These are phyloP conservation scores for Thraustochytrium sp. DNA, from an alignment of 352 stramenopile genomes.

Conservation along the genomic window DNA sequence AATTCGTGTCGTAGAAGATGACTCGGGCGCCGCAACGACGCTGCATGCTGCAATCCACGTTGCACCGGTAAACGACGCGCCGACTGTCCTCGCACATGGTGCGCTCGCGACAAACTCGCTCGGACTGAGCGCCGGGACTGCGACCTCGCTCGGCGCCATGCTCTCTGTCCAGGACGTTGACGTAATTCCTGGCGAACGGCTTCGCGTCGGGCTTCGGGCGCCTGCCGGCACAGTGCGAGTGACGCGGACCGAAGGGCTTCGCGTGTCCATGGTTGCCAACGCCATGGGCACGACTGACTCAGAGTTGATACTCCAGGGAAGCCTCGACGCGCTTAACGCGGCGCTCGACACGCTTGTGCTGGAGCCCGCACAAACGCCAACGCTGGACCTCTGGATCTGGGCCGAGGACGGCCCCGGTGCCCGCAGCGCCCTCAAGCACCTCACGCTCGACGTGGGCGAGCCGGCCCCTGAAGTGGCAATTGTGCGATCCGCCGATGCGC, in stretches of 20 bases:
- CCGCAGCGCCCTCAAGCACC: not conserved
- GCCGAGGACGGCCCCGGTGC: not conserved
- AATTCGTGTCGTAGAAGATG: not conserved
- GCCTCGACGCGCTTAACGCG: not conserved
- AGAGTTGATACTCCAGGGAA: not conserved
- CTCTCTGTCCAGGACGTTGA: not conserved
- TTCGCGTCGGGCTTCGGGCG: not conserved
- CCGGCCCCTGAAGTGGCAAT: no score
- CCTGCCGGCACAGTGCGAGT: not conserved
- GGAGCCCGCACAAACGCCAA: not conserved
- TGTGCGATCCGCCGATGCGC: no score
- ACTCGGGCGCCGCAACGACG: not conserved
- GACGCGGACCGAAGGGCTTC: not conserved
- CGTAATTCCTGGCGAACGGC: not conserved
- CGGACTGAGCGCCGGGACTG: not conserved
- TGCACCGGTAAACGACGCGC: not conserved
- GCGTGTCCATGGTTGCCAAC: not conserved
- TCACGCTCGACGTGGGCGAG: not conserved
- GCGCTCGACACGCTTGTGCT: not conserved
- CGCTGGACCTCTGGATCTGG: not conserved
- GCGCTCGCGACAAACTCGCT: not conserved
- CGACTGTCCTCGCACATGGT: not conserved
- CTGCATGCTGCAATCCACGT: not conserved
- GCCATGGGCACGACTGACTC: not conserved
- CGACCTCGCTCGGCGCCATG: not conserved